phyloP scores from a whole-genome alignment of 106 monocot species.

The Xerophyta viscosa region DNA sequence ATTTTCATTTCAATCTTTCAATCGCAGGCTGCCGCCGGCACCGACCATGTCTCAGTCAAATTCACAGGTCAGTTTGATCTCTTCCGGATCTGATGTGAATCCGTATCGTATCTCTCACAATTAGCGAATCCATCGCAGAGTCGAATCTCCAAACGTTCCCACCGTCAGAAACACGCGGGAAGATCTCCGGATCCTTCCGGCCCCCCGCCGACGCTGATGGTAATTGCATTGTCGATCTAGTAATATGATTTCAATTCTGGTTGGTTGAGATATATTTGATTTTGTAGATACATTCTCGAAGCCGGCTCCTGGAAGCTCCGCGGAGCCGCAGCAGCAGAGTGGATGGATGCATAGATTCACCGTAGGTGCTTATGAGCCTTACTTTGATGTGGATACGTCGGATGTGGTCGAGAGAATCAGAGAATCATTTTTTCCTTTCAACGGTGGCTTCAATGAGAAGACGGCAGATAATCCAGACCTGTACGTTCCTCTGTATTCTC shows the following conservation, averaged over 20 bases:
- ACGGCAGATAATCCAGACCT: slow-evolving; percentile 4
- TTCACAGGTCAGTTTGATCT: slow-evolving; percentile 4
- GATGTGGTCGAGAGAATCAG: slow-evolving; percentile 4
- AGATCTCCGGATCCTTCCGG: slow-evolving; percentile 8
- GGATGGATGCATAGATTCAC: slow-evolving; percentile 8
- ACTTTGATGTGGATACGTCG: slow-evolving; percentile 7
- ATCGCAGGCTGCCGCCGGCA: slow-evolving; percentile 6
- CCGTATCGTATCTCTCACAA: too few relatives aligned
- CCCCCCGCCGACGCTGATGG: slow-evolving; percentile 8
- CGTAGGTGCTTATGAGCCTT: slow-evolving; percentile 6
- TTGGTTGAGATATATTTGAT: too few relatives aligned
- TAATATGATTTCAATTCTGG: background rate
- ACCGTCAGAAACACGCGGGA: slow-evolving; percentile 4
- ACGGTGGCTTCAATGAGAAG: slow-evolving; percentile 3
- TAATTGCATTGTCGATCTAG: too few relatives aligned
- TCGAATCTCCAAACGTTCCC: slow-evolving; percentile 13
- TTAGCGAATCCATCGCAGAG: too few relatives aligned
- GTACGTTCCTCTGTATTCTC: slow-evolving; percentile 1
- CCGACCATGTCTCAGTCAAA: slow-evolving; percentile 1
- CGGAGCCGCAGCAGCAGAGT: background rate
- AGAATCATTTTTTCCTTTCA: slow-evolving; percentile 4
- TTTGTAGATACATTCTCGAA: slow-evolving; percentile 13
- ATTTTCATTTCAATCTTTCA: background rate
- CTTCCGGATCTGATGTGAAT: too few relatives aligned
- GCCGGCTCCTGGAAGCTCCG: slow-evolving; percentile 4